phyloP scores from a whole-genome alignment of 2,329 filamentous ascomycete genomes.

The Fragosphaeria purpurea region DNA sequence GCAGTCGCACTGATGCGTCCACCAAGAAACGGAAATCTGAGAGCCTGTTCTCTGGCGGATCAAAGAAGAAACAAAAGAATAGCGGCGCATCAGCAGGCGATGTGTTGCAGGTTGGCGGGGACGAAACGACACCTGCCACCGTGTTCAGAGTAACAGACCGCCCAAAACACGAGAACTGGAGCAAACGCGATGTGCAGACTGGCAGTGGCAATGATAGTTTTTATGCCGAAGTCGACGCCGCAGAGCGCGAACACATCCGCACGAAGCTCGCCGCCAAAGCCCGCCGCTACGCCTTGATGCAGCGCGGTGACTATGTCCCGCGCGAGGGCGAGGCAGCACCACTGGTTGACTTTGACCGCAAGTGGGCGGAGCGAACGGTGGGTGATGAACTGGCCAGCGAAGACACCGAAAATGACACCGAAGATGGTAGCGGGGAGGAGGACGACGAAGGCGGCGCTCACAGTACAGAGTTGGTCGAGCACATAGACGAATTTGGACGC shows the following conservation, averaged over 20 bases:
- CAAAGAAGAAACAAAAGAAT: constrained; percentile 40
- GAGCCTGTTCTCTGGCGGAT: constrained; percentile 25
- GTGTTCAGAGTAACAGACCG: too few species aligned
- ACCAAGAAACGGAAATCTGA: too few species aligned
- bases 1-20: too few species aligned
- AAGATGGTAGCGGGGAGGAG: constrained; percentile 55
- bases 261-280: constrained; percentile 86
- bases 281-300: constrained; percentile 78
- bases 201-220: constrained; percentile 31
- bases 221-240: constrained; percentile 42
- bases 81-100: constrained; percentile 42
- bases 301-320: constrained; percentile 72
- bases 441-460: constrained; percentile 27
- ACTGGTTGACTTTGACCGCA: constrained; percentile 88
- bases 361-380: constrained; percentile 70
- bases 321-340: constrained; percentile 54
- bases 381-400: constrained; percentile 25
- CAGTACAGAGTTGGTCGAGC: constrained; percentile 64
- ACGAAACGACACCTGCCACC: neutral
- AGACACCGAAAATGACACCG: constrained; percentile 64
- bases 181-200: constrained; percentile 25
- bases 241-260: constrained; percentile 60
- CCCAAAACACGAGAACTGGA: constrained; percentile 14
- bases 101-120: neutral
- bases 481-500: constrained; percentile 88